Evolutionary conservation across 176 grass and related monocot species (phyloP).

Genomic region (Olyra latifolia): DNA sequence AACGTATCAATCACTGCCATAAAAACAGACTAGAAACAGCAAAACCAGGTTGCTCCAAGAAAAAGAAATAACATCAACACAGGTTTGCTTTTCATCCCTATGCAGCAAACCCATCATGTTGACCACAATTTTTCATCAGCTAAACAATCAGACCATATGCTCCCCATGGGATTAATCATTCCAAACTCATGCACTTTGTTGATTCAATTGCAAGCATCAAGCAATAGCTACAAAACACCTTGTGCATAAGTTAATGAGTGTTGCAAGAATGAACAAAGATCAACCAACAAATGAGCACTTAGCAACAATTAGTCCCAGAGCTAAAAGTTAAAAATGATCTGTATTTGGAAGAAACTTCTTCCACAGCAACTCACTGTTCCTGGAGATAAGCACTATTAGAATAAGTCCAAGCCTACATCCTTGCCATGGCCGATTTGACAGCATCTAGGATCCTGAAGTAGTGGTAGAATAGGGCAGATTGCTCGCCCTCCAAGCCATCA

Average conservation of each 20-base stretch:
- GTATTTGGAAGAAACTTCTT: neutral
- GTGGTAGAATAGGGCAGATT: constrained; percentile 66
- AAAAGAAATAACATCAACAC: neutral
- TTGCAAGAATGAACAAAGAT: constrained; percentile 5
- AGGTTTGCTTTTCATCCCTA: neutral
- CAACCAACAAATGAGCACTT: neutral
- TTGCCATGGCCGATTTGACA: constrained; percentile 52
- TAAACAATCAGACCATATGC: neutral
- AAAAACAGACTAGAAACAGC: too few species aligned
- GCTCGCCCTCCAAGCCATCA: constrained; percentile 63
- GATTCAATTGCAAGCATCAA: neutral
- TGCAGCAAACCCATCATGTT: neutral
- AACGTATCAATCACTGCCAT: too few species aligned
- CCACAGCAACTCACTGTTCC: too few species aligned
- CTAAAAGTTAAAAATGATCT: neutral
- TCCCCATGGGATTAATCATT: neutral
- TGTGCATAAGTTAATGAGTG: neutral
- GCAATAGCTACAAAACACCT: neutral
- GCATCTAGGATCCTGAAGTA: constrained; percentile 62
- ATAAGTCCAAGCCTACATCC: constrained; percentile 3
- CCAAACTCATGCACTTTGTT: neutral
- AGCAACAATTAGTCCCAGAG: constrained; percentile 5
- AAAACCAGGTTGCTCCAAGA: neutral
- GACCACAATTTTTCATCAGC: neutral
- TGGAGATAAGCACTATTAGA: neutral